Conservation (phyloP, 2,329 filamentous ascomycete genomes). For the Fusarium denticulatum region DNA sequence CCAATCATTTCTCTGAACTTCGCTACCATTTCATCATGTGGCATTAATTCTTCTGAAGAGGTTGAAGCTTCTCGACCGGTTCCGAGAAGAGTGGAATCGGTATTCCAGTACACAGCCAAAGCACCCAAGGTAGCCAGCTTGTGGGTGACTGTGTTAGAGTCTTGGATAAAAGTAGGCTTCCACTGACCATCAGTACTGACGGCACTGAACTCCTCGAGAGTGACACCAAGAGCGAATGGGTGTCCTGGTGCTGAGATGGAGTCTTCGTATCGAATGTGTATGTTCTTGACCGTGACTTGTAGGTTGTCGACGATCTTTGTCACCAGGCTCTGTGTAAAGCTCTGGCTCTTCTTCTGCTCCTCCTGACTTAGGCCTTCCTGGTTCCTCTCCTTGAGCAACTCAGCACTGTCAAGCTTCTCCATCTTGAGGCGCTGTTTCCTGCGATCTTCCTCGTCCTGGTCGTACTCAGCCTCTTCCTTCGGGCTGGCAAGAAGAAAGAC, state of each 20-base stretch:
- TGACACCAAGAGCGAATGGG: constrained; percentile 92
- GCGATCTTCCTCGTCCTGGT: constrained; percentile 90
- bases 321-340: constrained; percentile 92
- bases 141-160: constrained; percentile 83
- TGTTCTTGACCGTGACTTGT: constrained; percentile 97
- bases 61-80: constrained; percentile 75
- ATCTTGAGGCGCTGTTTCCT: constrained; percentile 94
- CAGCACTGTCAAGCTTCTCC: constrained; percentile 96
- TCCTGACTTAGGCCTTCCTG: constrained; percentile 94
- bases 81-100: constrained; percentile 85
- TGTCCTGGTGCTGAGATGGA: constrained; percentile 94
- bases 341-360: constrained; percentile 97
- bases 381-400: constrained; percentile 90
- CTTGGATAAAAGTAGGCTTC: constrained; percentile 95
- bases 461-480: constrained; percentile 93
- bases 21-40: constrained; percentile 80
- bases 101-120: constrained; percentile 97
- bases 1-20: constrained; percentile 84
- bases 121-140: constrained; percentile 93
- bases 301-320: constrained; percentile 99
- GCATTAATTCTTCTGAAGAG: constrained; percentile 63
- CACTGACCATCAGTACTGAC: constrained; percentile 95
- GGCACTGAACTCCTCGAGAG: constrained; percentile 94
- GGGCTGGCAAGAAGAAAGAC: constrained; percentile 95
- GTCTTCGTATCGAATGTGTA: constrained; percentile 98